These are phyloP conservation scores for Neophaeococcomyces aloes DNA, from an alignment of 2,329 filamentous ascomycete genomes.

Conservation along the genomic window DNA sequence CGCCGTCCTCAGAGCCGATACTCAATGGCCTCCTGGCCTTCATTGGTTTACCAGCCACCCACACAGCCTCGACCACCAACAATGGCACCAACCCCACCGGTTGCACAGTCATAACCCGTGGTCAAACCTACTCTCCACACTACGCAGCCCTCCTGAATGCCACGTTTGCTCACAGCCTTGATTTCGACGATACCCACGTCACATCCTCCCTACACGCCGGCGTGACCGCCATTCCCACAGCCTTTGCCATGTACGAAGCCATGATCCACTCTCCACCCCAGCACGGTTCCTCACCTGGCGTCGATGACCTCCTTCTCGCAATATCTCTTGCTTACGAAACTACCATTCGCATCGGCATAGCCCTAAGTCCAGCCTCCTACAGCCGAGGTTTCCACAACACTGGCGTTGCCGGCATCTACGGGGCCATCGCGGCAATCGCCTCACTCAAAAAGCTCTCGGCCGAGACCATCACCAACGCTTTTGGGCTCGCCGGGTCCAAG, in stretches of 20 bases:
- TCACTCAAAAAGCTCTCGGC: constrained; percentile 23
- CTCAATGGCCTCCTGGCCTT: constrained; percentile 14
- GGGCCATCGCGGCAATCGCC: constrained; percentile 26
- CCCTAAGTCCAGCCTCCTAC: constrained; percentile 27
- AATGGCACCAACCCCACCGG: neutral
- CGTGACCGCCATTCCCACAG: constrained; percentile 26
- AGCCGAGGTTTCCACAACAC: constrained; percentile 31
- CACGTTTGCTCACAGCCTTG: constrained; percentile 34
- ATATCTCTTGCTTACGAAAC: constrained; percentile 28
- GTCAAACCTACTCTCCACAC: constrained; percentile 23
- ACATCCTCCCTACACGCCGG: constrained; percentile 34
- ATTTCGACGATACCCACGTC: constrained; percentile 39
- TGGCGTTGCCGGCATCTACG: constrained; percentile 29
- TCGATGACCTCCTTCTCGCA: constrained; percentile 24
- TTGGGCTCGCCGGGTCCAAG: constrained; percentile 29
- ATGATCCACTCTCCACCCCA: constrained; percentile 10
- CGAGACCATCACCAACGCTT: constrained; percentile 25
- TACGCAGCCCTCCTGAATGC: constrained; percentile 35
- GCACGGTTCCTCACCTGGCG: neutral
- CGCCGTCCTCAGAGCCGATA: constrained; percentile 18
- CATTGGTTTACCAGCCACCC: neutral
- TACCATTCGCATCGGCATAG: constrained; percentile 26
- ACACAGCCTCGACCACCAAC: neutral
- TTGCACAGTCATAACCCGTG: constrained; percentile 16
- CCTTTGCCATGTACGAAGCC: constrained; percentile 25